Conservation (phyloP, 139 green algal genomes). For the Coelastrella sp. region DNA sequence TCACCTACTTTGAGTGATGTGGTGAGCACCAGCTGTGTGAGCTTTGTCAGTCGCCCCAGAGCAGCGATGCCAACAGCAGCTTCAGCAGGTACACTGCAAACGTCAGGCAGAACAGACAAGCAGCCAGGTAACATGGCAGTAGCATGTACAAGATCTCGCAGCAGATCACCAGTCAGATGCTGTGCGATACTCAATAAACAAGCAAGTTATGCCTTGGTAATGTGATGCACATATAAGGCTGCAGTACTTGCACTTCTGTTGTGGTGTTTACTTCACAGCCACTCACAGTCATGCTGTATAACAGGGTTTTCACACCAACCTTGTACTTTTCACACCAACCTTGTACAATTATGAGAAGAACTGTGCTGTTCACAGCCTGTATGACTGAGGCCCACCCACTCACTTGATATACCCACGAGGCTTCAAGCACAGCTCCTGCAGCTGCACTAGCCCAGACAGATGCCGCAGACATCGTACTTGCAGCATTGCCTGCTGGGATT, state of each 20-base stretch:
- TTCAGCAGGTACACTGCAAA: background rate
- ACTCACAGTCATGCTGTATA: too few relatives aligned
- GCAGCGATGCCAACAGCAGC: background rate
- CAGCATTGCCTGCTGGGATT: conserved; percentile 29
- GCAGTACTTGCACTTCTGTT: too few relatives aligned
- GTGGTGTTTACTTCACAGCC: too few relatives aligned
- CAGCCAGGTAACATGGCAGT: background rate
- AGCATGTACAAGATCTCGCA: background rate
- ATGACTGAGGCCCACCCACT: background rate
- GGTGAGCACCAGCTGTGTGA: background rate
- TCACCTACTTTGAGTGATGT: background rate
- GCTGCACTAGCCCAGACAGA: conserved; percentile 4
- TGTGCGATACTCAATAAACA: too few relatives aligned
- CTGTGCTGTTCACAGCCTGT: background rate
- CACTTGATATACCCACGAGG: conserved; percentile 28
- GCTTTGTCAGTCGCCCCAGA: background rate
- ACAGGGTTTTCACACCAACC: too few relatives aligned
- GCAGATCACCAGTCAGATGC: too few relatives aligned
- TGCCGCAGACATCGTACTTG: conserved; percentile 24
- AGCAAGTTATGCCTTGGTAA: too few relatives aligned
- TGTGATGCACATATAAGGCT: too few relatives aligned
- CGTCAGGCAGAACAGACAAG: background rate
- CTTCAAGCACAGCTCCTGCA: conserved; percentile 36
- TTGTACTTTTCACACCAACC: too few relatives aligned
- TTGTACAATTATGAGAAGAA: background rate